Evolutionary conservation across 805 yeast species (phyloP).

Genomic region (Teunomyces cretensis): DNA sequence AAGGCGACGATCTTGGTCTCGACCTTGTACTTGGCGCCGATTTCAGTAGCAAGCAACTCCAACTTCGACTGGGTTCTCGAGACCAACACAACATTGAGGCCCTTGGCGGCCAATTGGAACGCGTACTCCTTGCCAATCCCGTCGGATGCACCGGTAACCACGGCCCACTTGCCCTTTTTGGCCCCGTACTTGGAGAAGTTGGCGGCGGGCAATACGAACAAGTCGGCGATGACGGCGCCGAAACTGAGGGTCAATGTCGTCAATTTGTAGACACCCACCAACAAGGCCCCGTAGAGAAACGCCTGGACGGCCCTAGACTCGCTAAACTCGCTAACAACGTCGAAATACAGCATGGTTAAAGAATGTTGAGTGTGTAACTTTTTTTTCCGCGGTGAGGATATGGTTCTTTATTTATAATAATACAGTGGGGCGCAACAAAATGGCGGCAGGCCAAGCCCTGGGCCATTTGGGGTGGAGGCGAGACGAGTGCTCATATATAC

Average conservation of each 20-base stretch:
- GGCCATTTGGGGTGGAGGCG: neutral
- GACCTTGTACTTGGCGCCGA: constrained; percentile 58
- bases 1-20: constrained; percentile 68
- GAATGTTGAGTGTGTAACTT: neutral
- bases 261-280: constrained; percentile 64
- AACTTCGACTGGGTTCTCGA: constrained; percentile 83
- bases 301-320: constrained; percentile 16
- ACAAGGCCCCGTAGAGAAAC: constrained; percentile 35
- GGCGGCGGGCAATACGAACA: constrained; percentile 63
- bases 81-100: constrained; percentile 79
- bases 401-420: too few relatives aligned
- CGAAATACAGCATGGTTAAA: neutral
- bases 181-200: constrained; percentile 75
- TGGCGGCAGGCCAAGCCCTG: neutral
- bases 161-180: constrained; percentile 76
- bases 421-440: neutral
- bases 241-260: constrained; percentile 52
- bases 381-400: neutral
- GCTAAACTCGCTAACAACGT: constrained; percentile 8
- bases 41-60: constrained; percentile 60
- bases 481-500: constrained; percentile 24
- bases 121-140: constrained; percentile 96
- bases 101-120: constrained; percentile 77
- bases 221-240: constrained; percentile 54
- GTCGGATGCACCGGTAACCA: constrained; percentile 95